Conservation (phyloP, 2,329 filamentous ascomycete species). For the Onygenales sp. region DNA sequence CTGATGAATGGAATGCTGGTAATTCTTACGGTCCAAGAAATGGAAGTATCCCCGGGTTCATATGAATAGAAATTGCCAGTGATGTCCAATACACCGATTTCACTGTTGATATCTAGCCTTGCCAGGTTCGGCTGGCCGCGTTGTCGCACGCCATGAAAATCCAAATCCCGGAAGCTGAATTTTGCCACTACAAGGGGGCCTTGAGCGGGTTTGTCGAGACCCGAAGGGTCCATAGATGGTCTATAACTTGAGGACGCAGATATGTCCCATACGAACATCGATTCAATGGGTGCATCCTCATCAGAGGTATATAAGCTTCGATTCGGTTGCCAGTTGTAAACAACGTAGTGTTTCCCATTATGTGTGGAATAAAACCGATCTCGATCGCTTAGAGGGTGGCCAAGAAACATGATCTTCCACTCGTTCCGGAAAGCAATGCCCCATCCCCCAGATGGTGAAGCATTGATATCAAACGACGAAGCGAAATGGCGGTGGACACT, state of each 20-base stretch:
- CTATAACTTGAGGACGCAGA: conserved; percentile 39
- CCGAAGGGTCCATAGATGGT: conserved; percentile 42
- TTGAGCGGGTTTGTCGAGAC: conserved; percentile 24
- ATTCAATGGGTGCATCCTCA: conserved; percentile 49
- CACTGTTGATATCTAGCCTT: conserved; percentile 42
- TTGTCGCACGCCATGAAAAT: conserved; percentile 46
- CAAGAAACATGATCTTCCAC: conserved; percentile 52
- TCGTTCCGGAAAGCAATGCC: conserved; percentile 45
- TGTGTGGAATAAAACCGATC: conserved; percentile 57
- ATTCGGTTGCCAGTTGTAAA: conserved; percentile 54
- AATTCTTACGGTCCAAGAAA: conserved; percentile 33
- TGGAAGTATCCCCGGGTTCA: conserved; percentile 8
- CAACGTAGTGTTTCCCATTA: conserved; percentile 49
- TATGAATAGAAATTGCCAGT: conserved; percentile 36
- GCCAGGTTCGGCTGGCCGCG: conserved; percentile 42
- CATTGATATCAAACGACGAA: conserved; percentile 46
- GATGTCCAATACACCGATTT: conserved; percentile 41
- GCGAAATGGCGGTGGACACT: conserved; percentile 50
- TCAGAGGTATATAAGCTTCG: conserved; percentile 44
- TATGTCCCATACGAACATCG: conserved; percentile 52
- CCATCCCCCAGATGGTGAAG: conserved; percentile 25
- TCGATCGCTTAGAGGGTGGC: conserved; percentile 44
- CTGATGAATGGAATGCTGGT: conserved; percentile 47
- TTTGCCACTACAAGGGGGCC: conserved; percentile 39
- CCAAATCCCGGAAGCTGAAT: conserved; percentile 44